Conservation (phyloP, 352 stramenopile genomes). For the Globisporangium canariense region DNA sequence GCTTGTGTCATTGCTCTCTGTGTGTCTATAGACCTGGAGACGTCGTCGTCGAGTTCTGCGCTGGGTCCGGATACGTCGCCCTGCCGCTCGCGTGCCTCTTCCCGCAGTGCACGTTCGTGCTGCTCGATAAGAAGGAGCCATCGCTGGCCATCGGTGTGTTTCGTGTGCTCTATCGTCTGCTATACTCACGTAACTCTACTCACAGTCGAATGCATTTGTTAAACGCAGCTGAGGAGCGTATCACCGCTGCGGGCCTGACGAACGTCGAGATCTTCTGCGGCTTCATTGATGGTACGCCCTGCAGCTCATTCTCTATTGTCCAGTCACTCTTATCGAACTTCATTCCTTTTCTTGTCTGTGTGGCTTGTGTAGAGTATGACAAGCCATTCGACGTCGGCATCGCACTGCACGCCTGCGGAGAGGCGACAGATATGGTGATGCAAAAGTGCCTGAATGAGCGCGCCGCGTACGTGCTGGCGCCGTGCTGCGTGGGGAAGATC, state of each 20-base stretch:
- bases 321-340: neutral
- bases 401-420: slow-evolving; percentile 75
- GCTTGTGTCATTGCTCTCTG: neutral
- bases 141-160: slow-evolving; percentile 69
- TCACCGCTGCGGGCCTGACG: slow-evolving; percentile 47
- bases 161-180: neutral
- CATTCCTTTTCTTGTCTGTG: neutral
- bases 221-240: slow-evolving; percentile 49
- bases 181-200: no score
- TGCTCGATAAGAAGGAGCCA: slow-evolving; percentile 75
- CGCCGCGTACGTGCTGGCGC: slow-evolving; percentile 72
- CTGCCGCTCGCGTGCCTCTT: slow-evolving; percentile 74
- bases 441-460: slow-evolving; percentile 58
- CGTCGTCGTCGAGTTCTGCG: slow-evolving; percentile 81
- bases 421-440: slow-evolving; percentile 81
- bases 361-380: slow-evolving; percentile 34
- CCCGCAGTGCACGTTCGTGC: slow-evolving; percentile 66
- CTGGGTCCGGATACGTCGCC: slow-evolving; percentile 71
- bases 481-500: slow-evolving; percentile 82
- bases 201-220: neutral
- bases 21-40: slow-evolving; percentile 45
- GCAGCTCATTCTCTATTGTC: neutral
- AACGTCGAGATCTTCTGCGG: slow-evolving; percentile 79
- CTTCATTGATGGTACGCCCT: slow-evolving; percentile 49
- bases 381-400: slow-evolving; percentile 75